Evolutionary conservation across 2,329 filamentous ascomycete species (phyloP).

Genomic region (Stenocarpella maydis): DNA sequence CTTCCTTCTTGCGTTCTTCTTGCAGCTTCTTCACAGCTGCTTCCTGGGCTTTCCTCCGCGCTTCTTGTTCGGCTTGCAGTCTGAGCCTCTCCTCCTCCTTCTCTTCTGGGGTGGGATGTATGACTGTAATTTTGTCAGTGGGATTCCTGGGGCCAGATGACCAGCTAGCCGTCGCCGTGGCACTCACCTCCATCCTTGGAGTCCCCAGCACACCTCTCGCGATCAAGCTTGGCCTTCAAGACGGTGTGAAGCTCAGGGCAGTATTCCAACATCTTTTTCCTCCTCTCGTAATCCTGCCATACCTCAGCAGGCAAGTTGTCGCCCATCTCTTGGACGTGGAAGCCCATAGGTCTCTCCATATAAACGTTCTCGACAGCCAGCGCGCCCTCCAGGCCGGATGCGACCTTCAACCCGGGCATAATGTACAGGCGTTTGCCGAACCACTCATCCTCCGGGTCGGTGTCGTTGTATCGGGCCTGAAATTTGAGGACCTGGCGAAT

Average conservation of each 20-base stretch:
- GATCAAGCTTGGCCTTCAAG: conserved; percentile 50
- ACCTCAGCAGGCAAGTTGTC: conserved; percentile 53
- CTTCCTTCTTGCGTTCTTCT: conserved; percentile 26
- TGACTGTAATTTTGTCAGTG: conserved; percentile 20
- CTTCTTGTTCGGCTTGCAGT: conserved; percentile 19
- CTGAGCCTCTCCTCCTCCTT: background rate
- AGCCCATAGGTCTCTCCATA: conserved; percentile 58
- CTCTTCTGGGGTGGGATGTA: conserved; percentile 32
- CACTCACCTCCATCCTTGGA: conserved; percentile 31
- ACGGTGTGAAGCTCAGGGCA: conserved; percentile 68
- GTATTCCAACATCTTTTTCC: conserved; percentile 63
- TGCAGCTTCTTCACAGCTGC: conserved; percentile 22
- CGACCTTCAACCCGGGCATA: conserved; percentile 56
- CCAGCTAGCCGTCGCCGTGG: background rate
- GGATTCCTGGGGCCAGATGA: no score
- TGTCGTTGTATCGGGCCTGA: conserved; percentile 53
- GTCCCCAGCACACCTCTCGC: conserved; percentile 35
- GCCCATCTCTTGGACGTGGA: conserved; percentile 62
- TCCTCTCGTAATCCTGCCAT: conserved; percentile 57
- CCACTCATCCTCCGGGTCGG: conserved; percentile 65
- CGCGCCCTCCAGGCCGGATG: conserved; percentile 42
- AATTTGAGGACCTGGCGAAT: conserved; percentile 61
- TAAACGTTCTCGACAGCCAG: conserved; percentile 42
- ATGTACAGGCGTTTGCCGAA: conserved; percentile 60
- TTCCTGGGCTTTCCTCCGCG: conserved; percentile 17